Conservation (phyloP, 2,329 filamentous ascomycete genomes). For the Lasiodiplodia hormozganensis region DNA sequence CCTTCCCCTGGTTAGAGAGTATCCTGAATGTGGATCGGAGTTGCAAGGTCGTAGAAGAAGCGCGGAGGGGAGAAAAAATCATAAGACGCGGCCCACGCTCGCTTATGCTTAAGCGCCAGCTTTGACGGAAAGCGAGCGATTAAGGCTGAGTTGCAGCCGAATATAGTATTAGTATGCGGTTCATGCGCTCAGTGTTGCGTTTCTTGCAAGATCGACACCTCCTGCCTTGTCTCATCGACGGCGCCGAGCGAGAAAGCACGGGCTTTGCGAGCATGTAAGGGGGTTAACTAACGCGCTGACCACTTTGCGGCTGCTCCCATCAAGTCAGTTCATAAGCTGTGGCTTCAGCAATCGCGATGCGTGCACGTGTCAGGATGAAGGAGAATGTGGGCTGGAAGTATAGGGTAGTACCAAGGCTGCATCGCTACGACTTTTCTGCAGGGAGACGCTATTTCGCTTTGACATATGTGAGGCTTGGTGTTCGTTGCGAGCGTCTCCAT, state of each 20-base stretch:
- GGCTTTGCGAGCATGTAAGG: not conserved
- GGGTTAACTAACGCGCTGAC: not conserved
- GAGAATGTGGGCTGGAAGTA: not conserved
- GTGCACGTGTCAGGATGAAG: constrained; percentile 6
- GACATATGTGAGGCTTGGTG: not conserved
- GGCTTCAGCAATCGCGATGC: not conserved
- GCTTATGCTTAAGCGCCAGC: not conserved
- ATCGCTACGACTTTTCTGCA: not conserved
- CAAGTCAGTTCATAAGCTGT: not conserved
- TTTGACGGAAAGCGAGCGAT: not conserved
- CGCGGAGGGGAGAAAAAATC: not conserved
- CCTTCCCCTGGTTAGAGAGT: not conserved
- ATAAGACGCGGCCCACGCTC: not conserved
- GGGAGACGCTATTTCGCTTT: not conserved
- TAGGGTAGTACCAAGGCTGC: not conserved
- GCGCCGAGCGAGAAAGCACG: not conserved
- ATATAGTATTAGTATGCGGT: constrained; percentile 1
- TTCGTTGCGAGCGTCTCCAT: not conserved
- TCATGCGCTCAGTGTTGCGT: constrained; percentile 4
- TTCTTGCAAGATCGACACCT: constrained; percentile 21
- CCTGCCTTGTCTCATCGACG: constrained; percentile 18
- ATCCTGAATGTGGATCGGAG: not conserved
- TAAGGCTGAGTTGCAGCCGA: constrained; percentile 20
- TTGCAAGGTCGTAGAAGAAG: not conserved
- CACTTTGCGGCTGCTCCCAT: not conserved